Conservation (phyloP, 2,329 filamentous ascomycete species). For the Berkeleyomyces basicola region DNA sequence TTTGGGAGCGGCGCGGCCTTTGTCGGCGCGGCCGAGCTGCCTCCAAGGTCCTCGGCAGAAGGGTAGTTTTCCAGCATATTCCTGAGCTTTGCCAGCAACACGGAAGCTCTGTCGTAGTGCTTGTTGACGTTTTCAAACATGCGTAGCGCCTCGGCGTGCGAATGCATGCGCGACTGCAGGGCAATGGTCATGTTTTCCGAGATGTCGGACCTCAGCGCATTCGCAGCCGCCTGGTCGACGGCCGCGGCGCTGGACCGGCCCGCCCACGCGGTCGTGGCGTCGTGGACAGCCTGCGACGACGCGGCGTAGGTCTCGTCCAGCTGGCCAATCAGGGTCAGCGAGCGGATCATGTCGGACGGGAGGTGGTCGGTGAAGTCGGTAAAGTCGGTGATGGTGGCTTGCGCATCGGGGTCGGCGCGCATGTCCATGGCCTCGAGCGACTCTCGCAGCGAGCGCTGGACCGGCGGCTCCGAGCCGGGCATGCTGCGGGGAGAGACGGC, state of each 20-base stretch:
- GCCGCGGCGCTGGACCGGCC: conserved; percentile 33
- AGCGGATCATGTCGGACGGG: conserved; percentile 48
- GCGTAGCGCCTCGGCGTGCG: conserved; percentile 44
- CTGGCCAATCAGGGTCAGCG: conserved; percentile 46
- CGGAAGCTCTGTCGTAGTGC: conserved; percentile 43
- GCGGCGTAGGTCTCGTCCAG: conserved; percentile 43
- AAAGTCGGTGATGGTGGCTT: conserved; percentile 53
- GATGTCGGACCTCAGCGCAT: conserved; percentile 40
- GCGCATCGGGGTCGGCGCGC: conserved; percentile 47
- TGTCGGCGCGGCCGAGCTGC: background rate
- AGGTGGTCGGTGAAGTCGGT: conserved; percentile 56
- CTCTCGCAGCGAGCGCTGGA: conserved; percentile 16
- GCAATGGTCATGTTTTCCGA: conserved; percentile 39
- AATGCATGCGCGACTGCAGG: conserved; percentile 38
- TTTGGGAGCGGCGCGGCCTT: background rate
- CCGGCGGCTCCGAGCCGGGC: conserved; percentile 17
- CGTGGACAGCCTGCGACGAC: conserved; percentile 36
- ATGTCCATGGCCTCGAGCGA: conserved; percentile 30
- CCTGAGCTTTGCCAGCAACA: conserved; percentile 40
- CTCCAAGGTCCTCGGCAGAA: conserved; percentile 30
- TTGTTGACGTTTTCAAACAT: conserved; percentile 47
- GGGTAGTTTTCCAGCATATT: conserved; percentile 45
- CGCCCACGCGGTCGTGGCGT: conserved; percentile 40
- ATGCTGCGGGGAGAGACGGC: conserved; percentile 23
- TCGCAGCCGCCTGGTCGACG: conserved; percentile 26